phyloP scores from a whole-genome alignment of 768 basidiomycete species.

The Exsudoporus frostii region DNA sequence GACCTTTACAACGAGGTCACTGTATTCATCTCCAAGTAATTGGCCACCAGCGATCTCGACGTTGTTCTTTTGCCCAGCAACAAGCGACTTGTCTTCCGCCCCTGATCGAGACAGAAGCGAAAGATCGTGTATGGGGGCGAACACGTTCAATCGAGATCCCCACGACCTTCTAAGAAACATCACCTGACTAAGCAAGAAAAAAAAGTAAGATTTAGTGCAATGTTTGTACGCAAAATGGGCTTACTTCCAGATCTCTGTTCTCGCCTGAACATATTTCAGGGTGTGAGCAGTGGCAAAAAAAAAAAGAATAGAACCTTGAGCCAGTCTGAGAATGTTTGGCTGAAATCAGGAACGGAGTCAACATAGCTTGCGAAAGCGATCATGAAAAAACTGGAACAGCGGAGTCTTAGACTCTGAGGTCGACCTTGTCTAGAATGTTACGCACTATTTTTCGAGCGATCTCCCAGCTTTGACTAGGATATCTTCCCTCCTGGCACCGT shows the following conservation, averaged over 20 bases:
- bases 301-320: slow-evolving; percentile 50
- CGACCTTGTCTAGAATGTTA: slow-evolving; percentile 2
- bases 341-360: slow-evolving; percentile 59
- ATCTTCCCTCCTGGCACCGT: slow-evolving; percentile 46
- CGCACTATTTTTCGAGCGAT: slow-evolving; percentile 88
- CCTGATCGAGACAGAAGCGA: slow-evolving; percentile 74
- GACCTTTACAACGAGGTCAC: slow-evolving; percentile 89
- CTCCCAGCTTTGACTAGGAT: slow-evolving; percentile 66
- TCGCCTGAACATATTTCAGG: slow-evolving; percentile 39
- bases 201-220: not conserved
- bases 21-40: slow-evolving; percentile 93
- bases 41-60: slow-evolving; percentile 76
- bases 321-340: slow-evolving; percentile 82
- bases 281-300: not conserved
- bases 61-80: slow-evolving; percentile 71
- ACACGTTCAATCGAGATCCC: slow-evolving; percentile 82
- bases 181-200: slow-evolving; percentile 60
- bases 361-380: slow-evolving; percentile 92
- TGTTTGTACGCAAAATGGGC: slow-evolving; percentile 24
- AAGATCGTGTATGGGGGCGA: slow-evolving; percentile 87
- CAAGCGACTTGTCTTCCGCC: slow-evolving; percentile 50
- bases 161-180: slow-evolving; percentile 78
- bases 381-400: slow-evolving; percentile 75
- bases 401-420: not conserved
- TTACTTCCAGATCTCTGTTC: slow-evolving; percentile 93